These are phyloP conservation scores for Kwoniella botswanensis DNA, from an alignment of 768 basidiomycete species.

Conservation along the genomic window DNA sequence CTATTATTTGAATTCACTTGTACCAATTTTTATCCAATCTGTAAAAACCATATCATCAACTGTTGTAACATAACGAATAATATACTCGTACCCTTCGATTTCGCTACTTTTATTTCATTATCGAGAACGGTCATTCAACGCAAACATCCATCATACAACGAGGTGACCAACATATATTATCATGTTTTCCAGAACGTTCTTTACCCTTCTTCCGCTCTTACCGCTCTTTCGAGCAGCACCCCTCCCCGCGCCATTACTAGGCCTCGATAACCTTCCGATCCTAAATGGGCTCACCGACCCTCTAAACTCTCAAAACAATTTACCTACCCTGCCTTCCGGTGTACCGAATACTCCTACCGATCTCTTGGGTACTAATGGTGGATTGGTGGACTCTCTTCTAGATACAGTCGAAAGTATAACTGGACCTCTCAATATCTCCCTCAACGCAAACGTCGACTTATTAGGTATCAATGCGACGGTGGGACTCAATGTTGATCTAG, in stretches of 20 bases:
- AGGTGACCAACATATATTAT: neutral
- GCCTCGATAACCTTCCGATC: neutral
- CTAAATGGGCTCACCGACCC: constrained; percentile 10
- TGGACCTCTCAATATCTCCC: constrained; percentile 16
- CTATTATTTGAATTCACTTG: neutral
- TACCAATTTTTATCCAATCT: neutral
- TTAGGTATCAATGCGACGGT: constrained; percentile 7
- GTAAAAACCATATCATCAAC: neutral
- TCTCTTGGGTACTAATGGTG: neutral
- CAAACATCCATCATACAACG: neutral
- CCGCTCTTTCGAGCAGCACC: constrained; percentile 11
- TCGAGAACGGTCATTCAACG: neutral
- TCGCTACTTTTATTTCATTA: neutral
- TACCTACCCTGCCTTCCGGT: neutral
- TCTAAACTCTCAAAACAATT: neutral
- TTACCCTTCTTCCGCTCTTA: constrained; percentile 5
- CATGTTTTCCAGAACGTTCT: constrained; percentile 1
- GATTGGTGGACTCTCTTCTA: constrained; percentile 3
- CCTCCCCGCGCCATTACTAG: constrained; percentile 11
- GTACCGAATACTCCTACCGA: neutral
- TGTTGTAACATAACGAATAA: neutral
- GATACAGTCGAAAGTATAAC: constrained; percentile 16
- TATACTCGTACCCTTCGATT: neutral
- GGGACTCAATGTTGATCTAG: constrained; percentile 21
- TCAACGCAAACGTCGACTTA: constrained; percentile 2